Percentiles rank a stretch among this genome's conserved stretches.
phyloP scores from a whole-genome alignment of 768 basidiomycete species.

The Boletales sp. region DNA sequence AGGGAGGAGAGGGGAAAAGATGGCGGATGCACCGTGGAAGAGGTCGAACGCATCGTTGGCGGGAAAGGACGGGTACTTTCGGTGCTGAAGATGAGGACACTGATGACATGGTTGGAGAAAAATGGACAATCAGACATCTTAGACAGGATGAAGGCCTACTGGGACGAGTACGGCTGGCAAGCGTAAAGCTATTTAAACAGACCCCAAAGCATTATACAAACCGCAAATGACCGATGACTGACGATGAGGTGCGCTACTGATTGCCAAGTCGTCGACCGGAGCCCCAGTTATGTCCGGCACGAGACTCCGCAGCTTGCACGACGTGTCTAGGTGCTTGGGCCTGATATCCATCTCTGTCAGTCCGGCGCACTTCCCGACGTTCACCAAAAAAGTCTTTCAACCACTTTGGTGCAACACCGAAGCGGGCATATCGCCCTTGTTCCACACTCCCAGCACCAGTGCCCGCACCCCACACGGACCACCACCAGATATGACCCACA shows the following conservation, averaged over 20 bases:
- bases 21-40: conserved; percentile 72
- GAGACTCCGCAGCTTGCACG: conserved; percentile 14
- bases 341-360: conserved; percentile 49
- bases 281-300: conserved; percentile 49
- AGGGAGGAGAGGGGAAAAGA: conserved; percentile 44
- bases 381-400: conserved; percentile 47
- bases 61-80: conserved; percentile 68
- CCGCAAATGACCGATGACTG: too few species aligned
- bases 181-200: conserved; percentile 13
- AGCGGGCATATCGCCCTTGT: conserved; percentile 36
- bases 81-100: conserved; percentile 80
- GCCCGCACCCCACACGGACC: conserved; percentile 54
- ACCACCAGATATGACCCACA: conserved; percentile 82
- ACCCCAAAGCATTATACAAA: background rate
- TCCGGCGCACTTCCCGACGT: conserved; percentile 30
- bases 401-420: conserved; percentile 59
- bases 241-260: conserved; percentile 3
- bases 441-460: conserved; percentile 37
- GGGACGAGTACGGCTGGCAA: conserved; percentile 28
- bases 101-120: conserved; percentile 79
- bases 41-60: conserved; percentile 70
- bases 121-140: conserved; percentile 64
- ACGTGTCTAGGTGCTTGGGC: conserved; percentile 50
- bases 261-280: conserved; percentile 48
- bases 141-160: conserved; percentile 70